These are phyloP conservation scores for Umbelopsis ramanniana DNA, from an alignment of 192 early-diverging fungal species.

Conservation along the genomic window DNA sequence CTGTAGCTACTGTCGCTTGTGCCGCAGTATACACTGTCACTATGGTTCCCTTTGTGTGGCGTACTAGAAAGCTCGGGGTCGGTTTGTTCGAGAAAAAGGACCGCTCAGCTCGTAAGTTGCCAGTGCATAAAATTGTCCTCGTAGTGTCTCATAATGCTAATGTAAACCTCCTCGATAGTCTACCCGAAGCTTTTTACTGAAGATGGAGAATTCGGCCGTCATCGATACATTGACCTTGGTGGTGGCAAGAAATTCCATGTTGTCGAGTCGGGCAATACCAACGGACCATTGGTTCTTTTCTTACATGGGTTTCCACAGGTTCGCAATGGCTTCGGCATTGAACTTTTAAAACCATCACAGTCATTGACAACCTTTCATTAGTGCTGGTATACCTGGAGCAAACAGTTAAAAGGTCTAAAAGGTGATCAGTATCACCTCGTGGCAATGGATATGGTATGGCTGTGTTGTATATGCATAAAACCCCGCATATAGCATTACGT, in stretches of 20 bases:
- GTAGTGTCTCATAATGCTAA: too few relatives aligned
- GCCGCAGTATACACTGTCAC: neutral
- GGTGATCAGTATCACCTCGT: constrained; percentile 27
- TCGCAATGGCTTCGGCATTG: too few relatives aligned
- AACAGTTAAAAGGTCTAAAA: constrained; percentile 24
- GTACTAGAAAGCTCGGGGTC: neutral
- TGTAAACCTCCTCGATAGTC: neutral
- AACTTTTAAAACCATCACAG: too few relatives aligned
- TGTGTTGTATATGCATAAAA: neutral
- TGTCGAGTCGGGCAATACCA: constrained; percentile 26
- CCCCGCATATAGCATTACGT: neutral
- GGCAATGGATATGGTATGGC: constrained; percentile 31
- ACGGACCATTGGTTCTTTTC: constrained; percentile 28
- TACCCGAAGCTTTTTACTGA: constrained; percentile 22
- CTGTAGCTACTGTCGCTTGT: neutral
- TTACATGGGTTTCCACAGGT: constrained; percentile 37
- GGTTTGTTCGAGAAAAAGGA: constrained; percentile 1
- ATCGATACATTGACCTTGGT: constrained; percentile 22
- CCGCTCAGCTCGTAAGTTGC: neutral
- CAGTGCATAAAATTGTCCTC: neutral
- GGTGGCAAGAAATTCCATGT: constrained; percentile 29
- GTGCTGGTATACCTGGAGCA: constrained; percentile 33
- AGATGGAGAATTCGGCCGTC: constrained; percentile 22
- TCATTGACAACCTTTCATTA: neutral
- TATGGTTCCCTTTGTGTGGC: neutral